phyloP scores from a whole-genome alignment of 2,329 filamentous ascomycete genomes.

The Nakataea oryzae region DNA sequence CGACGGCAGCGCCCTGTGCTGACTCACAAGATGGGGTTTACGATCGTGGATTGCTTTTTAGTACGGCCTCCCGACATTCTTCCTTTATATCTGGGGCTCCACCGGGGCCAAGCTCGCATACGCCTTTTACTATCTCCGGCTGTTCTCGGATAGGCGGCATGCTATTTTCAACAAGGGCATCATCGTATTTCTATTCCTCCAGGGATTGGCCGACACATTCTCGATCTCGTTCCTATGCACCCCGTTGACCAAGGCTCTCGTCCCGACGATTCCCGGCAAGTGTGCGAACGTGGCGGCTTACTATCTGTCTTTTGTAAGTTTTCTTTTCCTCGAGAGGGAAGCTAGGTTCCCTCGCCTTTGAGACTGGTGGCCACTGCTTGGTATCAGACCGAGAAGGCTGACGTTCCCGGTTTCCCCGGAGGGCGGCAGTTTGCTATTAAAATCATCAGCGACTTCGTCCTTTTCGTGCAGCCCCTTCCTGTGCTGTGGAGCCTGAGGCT shows the following conservation, averaged over 20 bases:
- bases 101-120: conserved; percentile 3
- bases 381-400: neutral
- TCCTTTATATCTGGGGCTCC: conserved; percentile 2
- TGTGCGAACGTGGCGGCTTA: neutral
- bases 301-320: conserved; percentile 2
- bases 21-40: neutral
- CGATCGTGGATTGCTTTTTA: neutral
- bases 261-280: neutral
- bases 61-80: neutral
- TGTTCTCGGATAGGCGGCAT: neutral
- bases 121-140: conserved; percentile 1
- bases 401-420: neutral
- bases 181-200: neutral
- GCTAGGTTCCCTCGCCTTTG: neutral
- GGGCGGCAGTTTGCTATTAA: conserved; percentile 3
- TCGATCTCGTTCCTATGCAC: neutral
- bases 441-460: neutral
- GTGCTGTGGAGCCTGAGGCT: neutral
- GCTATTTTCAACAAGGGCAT: neutral
- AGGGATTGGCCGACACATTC: neutral
- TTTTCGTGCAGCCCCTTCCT: conserved; percentile 4
- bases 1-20: too few relatives aligned
- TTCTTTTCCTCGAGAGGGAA: neutral
- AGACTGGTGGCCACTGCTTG: neutral
- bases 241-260: neutral